Evolutionary conservation across 495 filamentous ascomycete species (phyloP).

Genomic region (Jackrogersella minutella): DNA sequence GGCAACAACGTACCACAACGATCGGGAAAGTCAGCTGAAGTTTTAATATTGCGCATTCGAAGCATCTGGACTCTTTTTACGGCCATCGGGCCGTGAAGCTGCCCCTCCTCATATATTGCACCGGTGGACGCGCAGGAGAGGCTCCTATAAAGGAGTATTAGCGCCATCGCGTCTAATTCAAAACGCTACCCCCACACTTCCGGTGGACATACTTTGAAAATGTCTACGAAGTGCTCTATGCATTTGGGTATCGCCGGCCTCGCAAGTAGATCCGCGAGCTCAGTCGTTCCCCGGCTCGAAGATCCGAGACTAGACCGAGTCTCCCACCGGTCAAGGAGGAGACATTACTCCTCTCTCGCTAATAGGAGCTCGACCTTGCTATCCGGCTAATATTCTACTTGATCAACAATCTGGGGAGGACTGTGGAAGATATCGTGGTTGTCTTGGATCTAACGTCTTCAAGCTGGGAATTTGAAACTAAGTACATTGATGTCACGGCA

Average conservation of each 20-base stretch:
- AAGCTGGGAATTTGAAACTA: too few relatives aligned
- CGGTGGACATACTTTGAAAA: neutral
- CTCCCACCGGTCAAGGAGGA: neutral
- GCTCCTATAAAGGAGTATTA: too few relatives aligned
- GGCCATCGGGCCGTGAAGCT: neutral
- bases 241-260: neutral
- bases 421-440: neutral
- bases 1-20: neutral
- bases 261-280: neutral
- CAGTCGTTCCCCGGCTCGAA: neutral
- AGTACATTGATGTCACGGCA: too few relatives aligned
- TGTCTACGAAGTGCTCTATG: neutral
- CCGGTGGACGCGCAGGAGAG: too few relatives aligned
- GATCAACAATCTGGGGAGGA: neutral
- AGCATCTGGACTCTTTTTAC: neutral
- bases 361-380: neutral
- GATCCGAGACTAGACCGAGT: slow-evolving; percentile 3
- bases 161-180: neutral
- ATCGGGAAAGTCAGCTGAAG: neutral
- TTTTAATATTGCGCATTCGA: neutral
- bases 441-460: too few relatives aligned
- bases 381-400: neutral
- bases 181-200: neutral
- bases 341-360: neutral
- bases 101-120: too few relatives aligned